Evolutionary conservation across 176 grass and related monocot genomes (phyloP).

Genomic region (Aegilops longissima): DNA sequence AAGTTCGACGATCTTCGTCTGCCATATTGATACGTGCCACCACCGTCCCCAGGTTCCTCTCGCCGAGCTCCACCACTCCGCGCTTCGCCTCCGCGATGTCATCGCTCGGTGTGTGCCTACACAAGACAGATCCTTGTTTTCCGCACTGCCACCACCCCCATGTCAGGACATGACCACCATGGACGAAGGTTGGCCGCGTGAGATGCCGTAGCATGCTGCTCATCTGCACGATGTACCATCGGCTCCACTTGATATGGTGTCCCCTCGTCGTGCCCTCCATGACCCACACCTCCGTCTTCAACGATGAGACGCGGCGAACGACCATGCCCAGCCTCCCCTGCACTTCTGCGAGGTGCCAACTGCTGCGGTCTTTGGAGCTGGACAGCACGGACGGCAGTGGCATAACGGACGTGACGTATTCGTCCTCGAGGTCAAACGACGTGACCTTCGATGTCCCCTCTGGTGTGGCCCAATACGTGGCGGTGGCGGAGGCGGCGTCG

Average conservation of each 20-base stretch:
- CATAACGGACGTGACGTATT: background rate
- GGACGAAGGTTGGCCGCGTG: background rate
- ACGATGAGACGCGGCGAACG: background rate
- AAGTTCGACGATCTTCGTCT: too few species aligned
- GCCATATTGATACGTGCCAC: too few species aligned
- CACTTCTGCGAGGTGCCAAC: background rate
- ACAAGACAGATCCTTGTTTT: background rate
- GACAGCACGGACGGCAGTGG: background rate
- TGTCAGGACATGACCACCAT: background rate
- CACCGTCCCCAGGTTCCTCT: too few species aligned
- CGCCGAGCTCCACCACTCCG: too few species aligned
- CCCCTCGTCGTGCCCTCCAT: background rate
- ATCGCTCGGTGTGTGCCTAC: background rate
- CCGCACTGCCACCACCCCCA: background rate
- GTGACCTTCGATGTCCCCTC: background rate
- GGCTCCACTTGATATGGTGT: background rate
- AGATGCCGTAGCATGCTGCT: background rate
- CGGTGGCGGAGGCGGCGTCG: background rate
- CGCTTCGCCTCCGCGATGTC: too few species aligned
- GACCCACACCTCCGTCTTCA: background rate
- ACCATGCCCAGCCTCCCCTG: background rate
- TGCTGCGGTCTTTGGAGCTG: background rate
- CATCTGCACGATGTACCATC: background rate
- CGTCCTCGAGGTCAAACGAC: background rate
- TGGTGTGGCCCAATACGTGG: background rate